Evolutionary conservation across 106 monocot genomes (phyloP), one percentile per base, ranked within the genome.

Genomic region (Alisma plantagoaquatica): DNA sequence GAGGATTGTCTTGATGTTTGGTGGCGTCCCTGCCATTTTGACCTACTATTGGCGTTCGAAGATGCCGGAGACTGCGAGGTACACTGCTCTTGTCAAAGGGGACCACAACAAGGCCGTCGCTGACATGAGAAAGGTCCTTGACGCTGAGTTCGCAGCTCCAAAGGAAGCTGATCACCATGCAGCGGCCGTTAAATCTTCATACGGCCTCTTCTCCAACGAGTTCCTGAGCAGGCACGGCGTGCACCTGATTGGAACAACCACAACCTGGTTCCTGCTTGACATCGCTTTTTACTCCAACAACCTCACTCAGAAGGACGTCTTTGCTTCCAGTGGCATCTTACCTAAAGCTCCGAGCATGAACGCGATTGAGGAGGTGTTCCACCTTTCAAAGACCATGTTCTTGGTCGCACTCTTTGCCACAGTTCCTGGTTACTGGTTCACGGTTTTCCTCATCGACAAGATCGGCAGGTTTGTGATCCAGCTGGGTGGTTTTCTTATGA

Each of bases 361-460:
- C 38, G 71, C 77, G 1, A 27, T 72, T 2, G 19, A 43, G 12
- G 71, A 71, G 29, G 27, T 72, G 31, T 77, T 35, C 62, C 31
- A 67, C 29, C 66, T 42, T 10, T 71, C 71, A 3, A 31, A 35
- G 6, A 61, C 66, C 71, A 61, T 61, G 77, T 56, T 67, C 49
- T 6, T 77, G 15, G 20, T 77, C 32, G 71, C 77, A 0, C 61
- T 77, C 19, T 31, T 42, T 16, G 71, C 61, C 16, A 77, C 76
- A 18, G 48, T 77, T 51, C 76, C 76, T 2, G 76, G 76, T 16
- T 77, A 77, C 65, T 77, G 76, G 76, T 48, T 71, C 66, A 71
- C 76, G 16, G 76, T 77, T 0, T 0, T 53, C 1, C 30, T 71
- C 33, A 77, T 77, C 53, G 76, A 77, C 16, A 48, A 15, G 21